Percentiles rank a stretch among this genome's conserved stretches.
phyloP scores from a whole-genome alignment of 192 early-diverging fungal genomes.

The Dissophora ornata region DNA sequence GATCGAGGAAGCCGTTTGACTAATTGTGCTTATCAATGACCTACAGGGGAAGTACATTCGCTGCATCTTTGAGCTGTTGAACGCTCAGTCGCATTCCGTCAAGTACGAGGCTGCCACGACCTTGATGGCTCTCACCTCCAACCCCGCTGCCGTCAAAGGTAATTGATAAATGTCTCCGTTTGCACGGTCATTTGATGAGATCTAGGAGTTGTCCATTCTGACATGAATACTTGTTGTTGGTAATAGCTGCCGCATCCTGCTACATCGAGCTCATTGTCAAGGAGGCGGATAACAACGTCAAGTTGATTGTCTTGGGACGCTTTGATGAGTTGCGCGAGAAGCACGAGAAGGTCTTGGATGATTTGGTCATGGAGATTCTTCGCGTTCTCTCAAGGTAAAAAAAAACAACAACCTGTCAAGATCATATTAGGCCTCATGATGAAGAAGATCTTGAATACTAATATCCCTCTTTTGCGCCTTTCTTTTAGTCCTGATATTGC shows the following conservation, averaged over 20 bases:
- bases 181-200: too few relatives aligned
- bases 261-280: constrained; percentile 93
- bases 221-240: too few relatives aligned
- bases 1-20: too few relatives aligned
- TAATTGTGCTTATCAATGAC: too few relatives aligned
- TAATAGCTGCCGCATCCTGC: constrained; percentile 84
- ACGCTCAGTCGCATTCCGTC: constrained; percentile 85
- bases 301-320: constrained; percentile 94
- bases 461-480: constrained; percentile 6
- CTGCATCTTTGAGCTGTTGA: constrained; percentile 88
- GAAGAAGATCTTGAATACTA: too few relatives aligned
- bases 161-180: constrained; percentile 3
- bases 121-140: constrained; percentile 86
- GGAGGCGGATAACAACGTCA: constrained; percentile 98
- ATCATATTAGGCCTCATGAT: too few relatives aligned
- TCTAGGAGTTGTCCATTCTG: too few relatives aligned
- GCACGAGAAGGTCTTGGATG: constrained; percentile 90
- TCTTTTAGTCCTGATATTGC: constrained; percentile 88
- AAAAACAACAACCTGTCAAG: too few relatives aligned
- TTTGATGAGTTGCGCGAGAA: constrained; percentile 90
- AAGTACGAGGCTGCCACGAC: constrained; percentile 98
- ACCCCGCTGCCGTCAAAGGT: constrained; percentile 91
- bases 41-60: constrained; percentile 89
- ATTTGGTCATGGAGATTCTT: constrained; percentile 96
- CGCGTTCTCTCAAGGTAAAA: constrained; percentile 83